Evolutionary conservation across 2,329 filamentous ascomycete species (phyloP).

Genomic region (Aureobasidium mangrovei): DNA sequence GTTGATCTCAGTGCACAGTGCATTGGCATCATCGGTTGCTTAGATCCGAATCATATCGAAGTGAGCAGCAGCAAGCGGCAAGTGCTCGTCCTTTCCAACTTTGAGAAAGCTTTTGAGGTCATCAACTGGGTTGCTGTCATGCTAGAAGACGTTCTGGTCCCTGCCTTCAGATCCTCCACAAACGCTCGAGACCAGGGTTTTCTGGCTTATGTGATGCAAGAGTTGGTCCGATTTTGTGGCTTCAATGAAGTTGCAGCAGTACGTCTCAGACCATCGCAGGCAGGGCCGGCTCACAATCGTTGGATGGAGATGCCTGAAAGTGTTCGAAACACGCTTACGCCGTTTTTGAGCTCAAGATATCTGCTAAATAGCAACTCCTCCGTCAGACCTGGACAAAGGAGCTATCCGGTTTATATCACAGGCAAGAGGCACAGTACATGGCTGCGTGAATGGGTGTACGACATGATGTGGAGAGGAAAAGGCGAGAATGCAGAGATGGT

Average conservation of each 20-base stretch:
- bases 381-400: slow-evolving; percentile 22
- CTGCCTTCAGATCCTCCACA: slow-evolving; percentile 81
- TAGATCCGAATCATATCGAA: slow-evolving; percentile 87
- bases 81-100: slow-evolving; percentile 84
- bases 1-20: slow-evolving; percentile 68
- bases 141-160: slow-evolving; percentile 78
- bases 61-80: slow-evolving; percentile 66
- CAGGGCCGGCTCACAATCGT: slow-evolving; percentile 56
- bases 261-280: slow-evolving; percentile 45
- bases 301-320: slow-evolving; percentile 72
- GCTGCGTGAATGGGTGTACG: slow-evolving; percentile 71
- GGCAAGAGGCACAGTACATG: slow-evolving; percentile 66
- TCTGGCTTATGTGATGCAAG: slow-evolving; percentile 89
- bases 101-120: slow-evolving; percentile 66
- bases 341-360: slow-evolving; percentile 81
- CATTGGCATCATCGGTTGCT: slow-evolving; percentile 78
- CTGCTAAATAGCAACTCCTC: slow-evolving; percentile 45
- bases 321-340: slow-evolving; percentile 72
- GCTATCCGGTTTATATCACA: slow-evolving; percentile 69
- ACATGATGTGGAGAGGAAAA: slow-evolving; percentile 70
- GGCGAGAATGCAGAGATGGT: slow-evolving; percentile 65
- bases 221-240: slow-evolving; percentile 69
- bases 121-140: slow-evolving; percentile 80
- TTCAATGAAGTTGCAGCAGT: slow-evolving; percentile 52
- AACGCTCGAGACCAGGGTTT: slow-evolving; percentile 85